Conservation (phyloP, 306 rosid genomes). For the Mimosa pudica region DNA sequence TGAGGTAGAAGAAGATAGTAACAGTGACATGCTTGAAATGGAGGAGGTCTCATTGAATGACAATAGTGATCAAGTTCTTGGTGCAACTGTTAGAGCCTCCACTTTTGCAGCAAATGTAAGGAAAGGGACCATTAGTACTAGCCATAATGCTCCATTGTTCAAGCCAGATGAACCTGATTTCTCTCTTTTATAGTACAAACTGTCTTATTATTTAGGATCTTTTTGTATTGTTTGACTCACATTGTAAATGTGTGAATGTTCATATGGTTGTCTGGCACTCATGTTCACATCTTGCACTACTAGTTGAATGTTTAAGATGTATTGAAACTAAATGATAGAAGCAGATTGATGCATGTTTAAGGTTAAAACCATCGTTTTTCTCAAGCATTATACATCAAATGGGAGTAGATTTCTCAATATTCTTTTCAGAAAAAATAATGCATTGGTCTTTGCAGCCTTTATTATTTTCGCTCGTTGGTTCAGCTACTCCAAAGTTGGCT, state of each 20-base stretch:
- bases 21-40: constrained; percentile 26
- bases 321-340: too few species aligned
- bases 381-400: too few species aligned
- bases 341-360: too few species aligned
- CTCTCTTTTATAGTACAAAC: constrained; percentile 40
- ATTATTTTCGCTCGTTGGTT: too few species aligned
- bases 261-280: constrained; percentile 30
- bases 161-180: constrained; percentile 93
- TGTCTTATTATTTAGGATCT: background rate
- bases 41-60: background rate
- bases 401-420: too few species aligned
- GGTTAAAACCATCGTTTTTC: too few species aligned
- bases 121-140: constrained; percentile 45
- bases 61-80: constrained; percentile 36
- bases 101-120: constrained; percentile 75
- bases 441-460: too few species aligned
- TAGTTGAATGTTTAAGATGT: too few species aligned
- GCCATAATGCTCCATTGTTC: constrained; percentile 64
- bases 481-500: too few species aligned
- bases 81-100: constrained; percentile 72
- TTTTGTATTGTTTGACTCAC: background rate
- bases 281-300: background rate
- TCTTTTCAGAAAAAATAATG: too few species aligned
- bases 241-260: constrained; percentile 34
- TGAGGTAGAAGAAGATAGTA: constrained; percentile 23